These are phyloP conservation scores for Amaranthus cruentus DNA, from an alignment of 148 eudicot species.

Conservation along the genomic window DNA sequence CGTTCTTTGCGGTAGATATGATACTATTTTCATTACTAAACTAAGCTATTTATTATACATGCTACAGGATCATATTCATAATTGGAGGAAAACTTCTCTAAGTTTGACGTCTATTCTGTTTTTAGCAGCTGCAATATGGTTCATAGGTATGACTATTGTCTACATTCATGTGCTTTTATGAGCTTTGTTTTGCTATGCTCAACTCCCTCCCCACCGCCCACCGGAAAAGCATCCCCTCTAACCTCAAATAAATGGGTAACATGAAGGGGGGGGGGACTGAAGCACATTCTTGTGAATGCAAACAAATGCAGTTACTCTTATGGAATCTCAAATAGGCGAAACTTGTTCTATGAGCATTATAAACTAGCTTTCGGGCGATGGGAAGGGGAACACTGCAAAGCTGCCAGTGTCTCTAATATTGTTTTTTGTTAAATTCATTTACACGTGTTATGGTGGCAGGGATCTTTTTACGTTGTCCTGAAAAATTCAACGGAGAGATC, in stretches of 20 bases:
- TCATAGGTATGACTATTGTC: slow-evolving; percentile 43
- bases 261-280: too few species aligned
- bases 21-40: not conserved
- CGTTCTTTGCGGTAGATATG: too few species aligned
- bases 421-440: not conserved
- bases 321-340: too few species aligned
- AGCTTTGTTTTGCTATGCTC: not conserved
- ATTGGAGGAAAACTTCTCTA: slow-evolving; percentile 82
- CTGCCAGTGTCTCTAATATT: not conserved
- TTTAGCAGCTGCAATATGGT: slow-evolving; percentile 81
- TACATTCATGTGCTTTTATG: not conserved
- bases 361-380: too few species aligned
- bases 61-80: slow-evolving; percentile 66
- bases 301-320: too few species aligned
- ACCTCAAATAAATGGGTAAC: too few species aligned
- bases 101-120: slow-evolving; percentile 70
- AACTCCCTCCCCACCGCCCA: not conserved
- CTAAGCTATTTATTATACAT: not conserved
- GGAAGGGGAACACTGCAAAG: too few species aligned
- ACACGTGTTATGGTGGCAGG: slow-evolving; percentile 24
- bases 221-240: too few species aligned
- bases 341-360: too few species aligned
- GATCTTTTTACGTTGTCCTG: slow-evolving; percentile 28
- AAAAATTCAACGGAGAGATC: slow-evolving; percentile 23
- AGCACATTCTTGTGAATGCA: too few species aligned